Evolutionary conservation across 192 early-diverging fungal genomes (phyloP), one percentile per base, ranked within the genome.

Genomic region (Bifiguratus adelaidae): DNA sequence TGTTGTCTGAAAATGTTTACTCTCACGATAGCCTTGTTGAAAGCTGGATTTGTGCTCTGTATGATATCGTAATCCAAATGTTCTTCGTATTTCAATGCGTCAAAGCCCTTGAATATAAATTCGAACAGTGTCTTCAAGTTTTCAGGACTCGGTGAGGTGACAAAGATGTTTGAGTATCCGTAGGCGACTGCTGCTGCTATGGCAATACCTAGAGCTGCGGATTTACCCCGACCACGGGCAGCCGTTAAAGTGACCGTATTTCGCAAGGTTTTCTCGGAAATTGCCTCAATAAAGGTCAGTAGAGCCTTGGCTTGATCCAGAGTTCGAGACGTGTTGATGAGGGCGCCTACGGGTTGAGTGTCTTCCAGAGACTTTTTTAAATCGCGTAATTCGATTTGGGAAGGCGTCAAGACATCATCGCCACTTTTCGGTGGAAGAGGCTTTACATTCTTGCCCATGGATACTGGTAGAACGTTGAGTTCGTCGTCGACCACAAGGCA

Each of bases 131-230:
- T 99, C 59, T 94, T 95, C 58, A 99, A 83, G 58, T 99, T 99
- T 62, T 96, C 93, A 21, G 95, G 93, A 44, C 81, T 82, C 20
- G 95, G 95, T 12, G 92, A 94, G 1, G 95, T 95, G 53, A 99
- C 87, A 71, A 99, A 99, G 51, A 99, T 93, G 67, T 99, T 99
- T 47, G 89, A 91, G 68, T 99, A 99, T 25, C 95, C 95, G 67
- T 93, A 95, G 0, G 93, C 87, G n/a, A 99, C 75, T 11, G 95
- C 95, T 1, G 90, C 82, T 13, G 92, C 91, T 58, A 99, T 87
- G 15, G 92, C 76, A 34, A 99, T 78, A 8, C 95, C 95, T 27
- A 99, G 74, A 1, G 93, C 84, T 0, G 95, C 95, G 1, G 93
- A 97, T 68, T 99, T 99, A 55, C 95, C 95, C 45, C 95, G 83